phyloP scores from a whole-genome alignment of 2,329 filamentous ascomycete species.

The Escovopsis sp. region DNA sequence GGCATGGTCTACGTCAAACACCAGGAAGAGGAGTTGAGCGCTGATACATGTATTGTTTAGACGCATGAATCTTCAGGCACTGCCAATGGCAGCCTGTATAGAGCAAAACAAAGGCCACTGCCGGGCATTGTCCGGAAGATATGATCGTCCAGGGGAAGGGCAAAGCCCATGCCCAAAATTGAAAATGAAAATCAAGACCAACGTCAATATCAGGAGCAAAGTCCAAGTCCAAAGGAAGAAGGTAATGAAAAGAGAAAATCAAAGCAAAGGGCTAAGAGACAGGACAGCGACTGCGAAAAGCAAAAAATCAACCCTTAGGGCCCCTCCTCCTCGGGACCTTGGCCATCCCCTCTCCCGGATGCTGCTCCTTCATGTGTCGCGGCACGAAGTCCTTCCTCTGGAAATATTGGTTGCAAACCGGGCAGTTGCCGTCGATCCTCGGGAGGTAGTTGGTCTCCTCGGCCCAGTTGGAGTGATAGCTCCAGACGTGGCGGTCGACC shows the following conservation, averaged over 20 bases:
- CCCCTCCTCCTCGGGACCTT: constrained; percentile 1
- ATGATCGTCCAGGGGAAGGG: no score
- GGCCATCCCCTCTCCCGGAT: background rate
- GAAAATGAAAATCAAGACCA: no score
- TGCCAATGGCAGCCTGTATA: no score
- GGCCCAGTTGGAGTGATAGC: constrained; percentile 1
- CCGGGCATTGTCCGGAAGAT: no score
- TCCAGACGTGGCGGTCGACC: constrained; percentile 3
- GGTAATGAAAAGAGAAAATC: background rate
- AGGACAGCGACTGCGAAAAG: background rate
- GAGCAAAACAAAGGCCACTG: no score
- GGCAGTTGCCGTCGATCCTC: background rate
- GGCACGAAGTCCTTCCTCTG: constrained; percentile 1
- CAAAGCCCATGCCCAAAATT: no score
- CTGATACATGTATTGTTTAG: no score
- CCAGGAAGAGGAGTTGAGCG: no score
- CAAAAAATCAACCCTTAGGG: background rate
- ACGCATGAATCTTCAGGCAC: no score
- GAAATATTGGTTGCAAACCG: background rate
- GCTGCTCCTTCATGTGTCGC: constrained; percentile 3
- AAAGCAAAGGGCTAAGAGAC: background rate
- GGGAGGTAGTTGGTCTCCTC: background rate
- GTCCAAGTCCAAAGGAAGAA: background rate
- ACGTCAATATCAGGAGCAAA: no score
- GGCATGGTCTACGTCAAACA: no score